Evolutionary conservation across 2,329 filamentous ascomycete species (phyloP).

Genomic region (Ascochyta fabae): DNA sequence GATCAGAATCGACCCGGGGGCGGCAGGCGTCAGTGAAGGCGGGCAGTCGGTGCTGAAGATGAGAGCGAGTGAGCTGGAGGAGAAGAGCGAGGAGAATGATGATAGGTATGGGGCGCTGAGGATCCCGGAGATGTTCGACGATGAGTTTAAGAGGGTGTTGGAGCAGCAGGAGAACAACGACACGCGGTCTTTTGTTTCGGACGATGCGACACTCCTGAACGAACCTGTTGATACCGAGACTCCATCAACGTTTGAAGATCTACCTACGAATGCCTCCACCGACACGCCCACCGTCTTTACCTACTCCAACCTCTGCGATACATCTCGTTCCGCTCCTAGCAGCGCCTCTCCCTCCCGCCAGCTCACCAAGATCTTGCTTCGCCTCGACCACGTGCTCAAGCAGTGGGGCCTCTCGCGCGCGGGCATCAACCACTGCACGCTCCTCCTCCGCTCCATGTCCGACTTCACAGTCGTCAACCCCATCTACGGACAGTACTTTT

Average conservation of each 20-base stretch:
- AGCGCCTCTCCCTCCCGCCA: slow-evolving; percentile 34
- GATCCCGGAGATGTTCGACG: slow-evolving; percentile 72
- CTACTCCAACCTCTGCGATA: slow-evolving; percentile 45
- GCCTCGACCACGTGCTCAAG: slow-evolving; percentile 38
- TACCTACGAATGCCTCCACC: slow-evolving; percentile 22
- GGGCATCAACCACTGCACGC: slow-evolving; percentile 54
- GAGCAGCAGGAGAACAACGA: slow-evolving; percentile 10
- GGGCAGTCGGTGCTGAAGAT: slow-evolving; percentile 78
- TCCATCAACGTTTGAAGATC: slow-evolving; percentile 7
- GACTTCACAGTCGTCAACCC: slow-evolving; percentile 79
- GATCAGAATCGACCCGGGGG: slow-evolving; percentile 67
- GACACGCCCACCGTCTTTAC: slow-evolving; percentile 56
- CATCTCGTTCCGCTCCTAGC: background rate
- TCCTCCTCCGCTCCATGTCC: slow-evolving; percentile 79
- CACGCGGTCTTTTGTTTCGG: slow-evolving; percentile 4
- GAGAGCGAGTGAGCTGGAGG: slow-evolving; percentile 61
- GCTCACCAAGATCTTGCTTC: slow-evolving; percentile 49
- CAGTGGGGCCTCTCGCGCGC: slow-evolving; percentile 32
- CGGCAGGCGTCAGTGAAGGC: slow-evolving; percentile 70
- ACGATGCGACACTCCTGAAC: slow-evolving; percentile 14
- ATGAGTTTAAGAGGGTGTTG: slow-evolving; percentile 59
- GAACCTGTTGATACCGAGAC: background rate
- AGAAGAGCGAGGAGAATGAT: slow-evolving; percentile 46
- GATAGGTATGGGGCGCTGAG: slow-evolving; percentile 50
- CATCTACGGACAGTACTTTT: slow-evolving; percentile 78